These are phyloP conservation scores for Trichoderma sp. DNA, from an alignment of 2,329 filamentous ascomycete species.

Conservation along the genomic window DNA sequence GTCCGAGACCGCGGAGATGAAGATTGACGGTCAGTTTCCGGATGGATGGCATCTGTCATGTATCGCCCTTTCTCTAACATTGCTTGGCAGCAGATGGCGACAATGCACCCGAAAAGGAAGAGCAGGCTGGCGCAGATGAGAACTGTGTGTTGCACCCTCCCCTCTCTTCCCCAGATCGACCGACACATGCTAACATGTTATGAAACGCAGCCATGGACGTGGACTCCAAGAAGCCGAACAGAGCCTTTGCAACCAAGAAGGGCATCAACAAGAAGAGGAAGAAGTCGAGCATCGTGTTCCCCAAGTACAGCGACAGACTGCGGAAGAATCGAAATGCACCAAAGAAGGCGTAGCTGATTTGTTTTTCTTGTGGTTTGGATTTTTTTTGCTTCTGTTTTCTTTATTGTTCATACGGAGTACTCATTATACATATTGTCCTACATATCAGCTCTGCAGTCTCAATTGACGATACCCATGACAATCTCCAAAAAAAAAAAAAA, in stretches of 20 bases:
- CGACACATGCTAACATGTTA: background rate
- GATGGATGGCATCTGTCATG: background rate
- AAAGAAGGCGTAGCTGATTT: slow-evolving; percentile 15
- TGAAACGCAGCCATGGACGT: slow-evolving; percentile 53
- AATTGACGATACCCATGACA: slow-evolving; percentile 23
- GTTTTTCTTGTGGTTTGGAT: background rate
- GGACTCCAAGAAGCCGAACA: slow-evolving; percentile 44
- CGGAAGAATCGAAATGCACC: slow-evolving; percentile 39
- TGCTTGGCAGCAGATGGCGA: slow-evolving; percentile 24
- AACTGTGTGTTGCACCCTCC: slow-evolving; percentile 25
- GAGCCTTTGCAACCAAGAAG: slow-evolving; percentile 44
- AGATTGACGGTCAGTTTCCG: slow-evolving; percentile 41
- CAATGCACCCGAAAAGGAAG: slow-evolving; percentile 29
- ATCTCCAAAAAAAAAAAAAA: background rate
- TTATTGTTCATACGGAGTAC: slow-evolving; percentile 11
- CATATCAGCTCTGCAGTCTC: slow-evolving; percentile 16
- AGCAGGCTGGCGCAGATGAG: slow-evolving; percentile 29
- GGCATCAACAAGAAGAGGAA: slow-evolving; percentile 57
- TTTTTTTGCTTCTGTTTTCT: slow-evolving; percentile 2
- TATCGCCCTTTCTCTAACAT: background rate
- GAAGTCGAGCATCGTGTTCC: slow-evolving; percentile 58
- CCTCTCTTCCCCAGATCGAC: background rate
- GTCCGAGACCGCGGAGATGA: slow-evolving; percentile 52
- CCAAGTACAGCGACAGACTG: slow-evolving; percentile 53
- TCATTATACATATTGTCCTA: slow-evolving; percentile 13